Conservation (phyloP, 2,329 filamentous ascomycete genomes). For the Sphaerulina populicola region DNA sequence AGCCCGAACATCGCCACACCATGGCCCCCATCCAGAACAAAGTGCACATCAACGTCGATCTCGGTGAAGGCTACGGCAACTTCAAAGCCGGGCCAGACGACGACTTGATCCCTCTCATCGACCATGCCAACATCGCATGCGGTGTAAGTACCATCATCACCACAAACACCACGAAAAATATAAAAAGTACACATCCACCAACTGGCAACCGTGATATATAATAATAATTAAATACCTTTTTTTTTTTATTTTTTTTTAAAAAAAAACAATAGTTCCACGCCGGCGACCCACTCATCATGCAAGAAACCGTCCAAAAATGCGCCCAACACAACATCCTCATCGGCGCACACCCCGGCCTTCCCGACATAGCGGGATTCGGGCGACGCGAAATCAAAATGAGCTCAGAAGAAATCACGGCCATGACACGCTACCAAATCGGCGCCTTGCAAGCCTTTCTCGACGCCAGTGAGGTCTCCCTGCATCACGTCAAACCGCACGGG, state of each 20-base stretch:
- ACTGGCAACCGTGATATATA: too few relatives aligned
- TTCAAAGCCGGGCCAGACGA: conserved; percentile 50
- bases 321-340: conserved; percentile 50
- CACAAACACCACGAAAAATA: too few relatives aligned
- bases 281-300: conserved; percentile 58
- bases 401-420: conserved; percentile 34
- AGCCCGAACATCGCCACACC: background rate
- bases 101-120: conserved; percentile 53
- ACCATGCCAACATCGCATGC: conserved; percentile 54
- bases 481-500: conserved; percentile 52
- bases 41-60: conserved; percentile 48
- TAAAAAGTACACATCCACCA: too few relatives aligned
- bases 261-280: conserved; percentile 32
- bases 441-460: conserved; percentile 53
- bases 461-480: conserved; percentile 40
- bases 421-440: conserved; percentile 56
- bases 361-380: conserved; percentile 52
- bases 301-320: conserved; percentile 50
- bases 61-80: conserved; percentile 47
- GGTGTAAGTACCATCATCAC: too few relatives aligned
- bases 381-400: conserved; percentile 53
- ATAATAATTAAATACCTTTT: too few relatives aligned
- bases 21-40: conserved; percentile 47
- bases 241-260: too few relatives aligned
- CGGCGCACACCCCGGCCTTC: conserved; percentile 57